These are phyloP conservation scores for Aquilaria yunnanensis DNA, from an alignment of 345 rosid genomes.

Conservation along the genomic window DNA sequence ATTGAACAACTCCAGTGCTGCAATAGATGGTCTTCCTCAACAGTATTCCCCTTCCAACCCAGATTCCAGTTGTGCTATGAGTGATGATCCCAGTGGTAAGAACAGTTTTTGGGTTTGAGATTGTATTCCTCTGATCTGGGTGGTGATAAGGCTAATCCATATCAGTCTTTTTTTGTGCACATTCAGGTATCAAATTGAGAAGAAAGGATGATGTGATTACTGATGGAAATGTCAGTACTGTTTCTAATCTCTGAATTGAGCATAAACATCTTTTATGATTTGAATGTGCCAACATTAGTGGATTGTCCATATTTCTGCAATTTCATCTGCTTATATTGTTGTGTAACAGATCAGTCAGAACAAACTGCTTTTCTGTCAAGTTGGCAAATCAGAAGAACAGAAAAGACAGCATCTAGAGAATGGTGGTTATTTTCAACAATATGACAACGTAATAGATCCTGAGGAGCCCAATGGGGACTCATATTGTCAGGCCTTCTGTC, in stretches of 20 bases:
- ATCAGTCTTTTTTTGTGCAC: conserved; percentile 20
- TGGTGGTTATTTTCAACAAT: conserved; percentile 35
- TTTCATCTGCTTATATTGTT: conserved; percentile 7
- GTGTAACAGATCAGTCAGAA: conserved; percentile 38
- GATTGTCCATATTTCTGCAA: too few relatives aligned
- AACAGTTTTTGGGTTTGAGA: conserved; percentile 24
- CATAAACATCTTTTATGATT: background rate
- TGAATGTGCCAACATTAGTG: background rate
- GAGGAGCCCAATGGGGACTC: conserved; percentile 22
- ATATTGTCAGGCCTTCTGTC: conserved; percentile 22
- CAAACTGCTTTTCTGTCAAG: conserved; percentile 35
- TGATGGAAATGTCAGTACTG: conserved; percentile 42
- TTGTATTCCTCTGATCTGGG: conserved; percentile 21
- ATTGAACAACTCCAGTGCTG: conserved; percentile 31
- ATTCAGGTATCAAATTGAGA: conserved; percentile 30
- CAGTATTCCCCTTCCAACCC: conserved; percentile 30
- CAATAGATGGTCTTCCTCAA: conserved; percentile 31
- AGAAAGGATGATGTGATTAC: conserved; percentile 31
- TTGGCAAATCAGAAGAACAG: conserved; percentile 33
- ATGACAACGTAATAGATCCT: conserved; percentile 23
- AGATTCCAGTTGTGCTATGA: conserved; percentile 27
- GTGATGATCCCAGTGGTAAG: conserved; percentile 28
- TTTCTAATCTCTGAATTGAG: background rate
- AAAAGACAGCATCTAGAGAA: conserved; percentile 27
- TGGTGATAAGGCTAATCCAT: conserved; percentile 24